Evolutionary conservation across 768 basidiomycete species (phyloP).

Genomic region (Mrakia blollopis): DNA sequence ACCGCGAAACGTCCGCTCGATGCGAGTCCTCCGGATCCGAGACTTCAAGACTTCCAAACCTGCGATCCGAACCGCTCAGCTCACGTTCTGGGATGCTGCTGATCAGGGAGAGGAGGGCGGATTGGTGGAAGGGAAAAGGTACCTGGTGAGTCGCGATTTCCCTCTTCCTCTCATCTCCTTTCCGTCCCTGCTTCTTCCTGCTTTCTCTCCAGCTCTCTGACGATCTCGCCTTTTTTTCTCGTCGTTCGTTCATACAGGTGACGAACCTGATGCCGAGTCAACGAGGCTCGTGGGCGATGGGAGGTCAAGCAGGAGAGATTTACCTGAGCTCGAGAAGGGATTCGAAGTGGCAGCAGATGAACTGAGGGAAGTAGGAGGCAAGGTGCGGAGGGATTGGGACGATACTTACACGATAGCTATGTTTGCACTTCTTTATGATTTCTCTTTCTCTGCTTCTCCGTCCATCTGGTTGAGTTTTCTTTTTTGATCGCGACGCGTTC

Average conservation of each 20-base stretch:
- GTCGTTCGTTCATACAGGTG: constrained; percentile 43
- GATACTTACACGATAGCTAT: neutral
- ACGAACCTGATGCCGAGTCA: constrained; percentile 70
- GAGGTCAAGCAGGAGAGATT: constrained; percentile 50
- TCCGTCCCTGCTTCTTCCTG: neutral
- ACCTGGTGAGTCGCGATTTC: constrained; percentile 53
- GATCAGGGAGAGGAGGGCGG: constrained; percentile 49
- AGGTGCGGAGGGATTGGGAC: constrained; percentile 27
- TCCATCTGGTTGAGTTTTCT: too few relatives aligned
- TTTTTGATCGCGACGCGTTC: too few relatives aligned
- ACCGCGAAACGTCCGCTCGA: constrained; percentile 65
- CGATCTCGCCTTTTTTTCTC: neutral
- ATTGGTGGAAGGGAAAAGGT: constrained; percentile 63
- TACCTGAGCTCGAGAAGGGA: constrained; percentile 64
- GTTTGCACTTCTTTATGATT: neutral
- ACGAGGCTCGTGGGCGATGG: constrained; percentile 61
- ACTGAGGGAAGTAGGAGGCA: neutral
- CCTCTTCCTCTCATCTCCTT: neutral
- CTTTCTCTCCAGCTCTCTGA: neutral
- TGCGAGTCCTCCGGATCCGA: constrained; percentile 64
- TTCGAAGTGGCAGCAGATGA: constrained; percentile 48
- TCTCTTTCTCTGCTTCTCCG: too few relatives aligned
- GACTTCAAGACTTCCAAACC: constrained; percentile 59
- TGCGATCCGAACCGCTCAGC: constrained; percentile 57
- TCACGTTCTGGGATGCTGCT: constrained; percentile 79